A percentile compares a stretch with the other conserved stretches of the same genome.
Evolutionary conservation across 768 basidiomycete genomes (phyloP).

Genomic region (Boletus vermiculosoides): DNA sequence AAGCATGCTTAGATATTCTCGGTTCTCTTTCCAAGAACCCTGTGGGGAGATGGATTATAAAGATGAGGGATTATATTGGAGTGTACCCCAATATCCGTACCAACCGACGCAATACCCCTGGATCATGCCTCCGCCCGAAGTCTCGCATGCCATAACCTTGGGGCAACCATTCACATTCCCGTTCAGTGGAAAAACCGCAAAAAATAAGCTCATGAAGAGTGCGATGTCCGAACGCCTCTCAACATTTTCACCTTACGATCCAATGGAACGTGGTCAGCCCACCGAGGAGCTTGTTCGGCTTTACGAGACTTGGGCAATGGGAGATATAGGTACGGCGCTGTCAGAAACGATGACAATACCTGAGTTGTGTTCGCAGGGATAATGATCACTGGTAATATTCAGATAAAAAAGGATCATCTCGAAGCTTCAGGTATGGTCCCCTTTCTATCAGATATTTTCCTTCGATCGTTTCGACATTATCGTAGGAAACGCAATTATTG

Average conservation of each 20-base stretch:
- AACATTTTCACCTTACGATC: conserved; percentile 33
- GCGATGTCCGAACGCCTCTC: conserved; percentile 38
- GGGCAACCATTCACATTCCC: conserved; percentile 28
- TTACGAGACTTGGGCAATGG: conserved; percentile 35
- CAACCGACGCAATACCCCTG: conserved; percentile 13
- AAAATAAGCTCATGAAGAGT: conserved; percentile 35
- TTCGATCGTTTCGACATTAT: not conserved
- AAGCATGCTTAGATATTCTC: conserved; percentile 18
- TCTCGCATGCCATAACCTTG: conserved; percentile 20
- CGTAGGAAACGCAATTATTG: conserved; percentile 34
- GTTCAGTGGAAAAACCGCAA: conserved; percentile 31
- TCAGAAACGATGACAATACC: not conserved
- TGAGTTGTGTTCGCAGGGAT: conserved; percentile 26
- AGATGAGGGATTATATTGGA: conserved; percentile 6
- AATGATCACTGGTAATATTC: conserved; percentile 34
- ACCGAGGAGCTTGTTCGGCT: conserved; percentile 36
- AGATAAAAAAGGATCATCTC: conserved; percentile 35
- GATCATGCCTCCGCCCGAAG: conserved; percentile 17
- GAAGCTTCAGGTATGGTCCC: conserved; percentile 32
- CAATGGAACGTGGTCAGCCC: conserved; percentile 29
- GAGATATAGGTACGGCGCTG: conserved; percentile 27
- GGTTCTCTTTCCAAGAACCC: conserved; percentile 12
- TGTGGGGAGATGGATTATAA: conserved; percentile 19
- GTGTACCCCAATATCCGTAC: conserved; percentile 14
- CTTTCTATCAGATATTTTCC: not conserved